Evolutionary conservation across 1,139 yeast species (phyloP).

Genomic region (Sugiyamaella sp.): DNA sequence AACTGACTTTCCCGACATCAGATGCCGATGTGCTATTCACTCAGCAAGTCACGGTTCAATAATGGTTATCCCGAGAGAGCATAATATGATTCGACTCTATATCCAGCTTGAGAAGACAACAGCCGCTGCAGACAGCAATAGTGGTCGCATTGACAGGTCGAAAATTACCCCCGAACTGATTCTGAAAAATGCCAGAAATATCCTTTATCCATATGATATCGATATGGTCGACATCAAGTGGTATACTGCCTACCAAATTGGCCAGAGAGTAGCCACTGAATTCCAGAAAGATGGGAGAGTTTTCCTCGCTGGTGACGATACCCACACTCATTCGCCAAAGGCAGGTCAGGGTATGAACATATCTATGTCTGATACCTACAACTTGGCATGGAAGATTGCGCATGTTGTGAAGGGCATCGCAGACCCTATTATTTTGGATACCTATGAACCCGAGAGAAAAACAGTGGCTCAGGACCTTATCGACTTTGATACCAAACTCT

Average conservation of each 20-base stretch:
- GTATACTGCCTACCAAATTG: slow-evolving; percentile 47
- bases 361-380: slow-evolving; percentile 44
- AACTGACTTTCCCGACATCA: slow-evolving; percentile 47
- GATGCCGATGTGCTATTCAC: slow-evolving; percentile 45
- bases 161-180: slow-evolving; percentile 40
- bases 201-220: slow-evolving; percentile 42
- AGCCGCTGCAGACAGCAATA: slow-evolving; percentile 27
- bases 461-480: slow-evolving; percentile 45
- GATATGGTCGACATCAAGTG: slow-evolving; percentile 43
- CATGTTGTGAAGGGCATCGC: slow-evolving; percentile 42
- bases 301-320: slow-evolving; percentile 48
- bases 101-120: slow-evolving; percentile 43
- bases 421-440: slow-evolving; percentile 36
- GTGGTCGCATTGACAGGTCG: slow-evolving; percentile 41
- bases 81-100: slow-evolving; percentile 43
- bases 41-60: slow-evolving; percentile 43
- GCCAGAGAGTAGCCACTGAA: slow-evolving; percentile 44
- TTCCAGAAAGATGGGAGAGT: slow-evolving; percentile 37
- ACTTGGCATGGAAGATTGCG: slow-evolving; percentile 47
- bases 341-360: slow-evolving; percentile 50
- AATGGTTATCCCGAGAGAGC: slow-evolving; percentile 46
- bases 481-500: slow-evolving; percentile 43
- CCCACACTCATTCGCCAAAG: slow-evolving; percentile 48
- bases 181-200: slow-evolving; percentile 40
- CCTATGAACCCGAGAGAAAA: slow-evolving; percentile 43